Percentiles rank a stretch among this genome's conserved stretches.
These are phyloP conservation scores for Eucalyptus pauciflora DNA, from an alignment of 345 rosid species.

Conservation along the genomic window DNA sequence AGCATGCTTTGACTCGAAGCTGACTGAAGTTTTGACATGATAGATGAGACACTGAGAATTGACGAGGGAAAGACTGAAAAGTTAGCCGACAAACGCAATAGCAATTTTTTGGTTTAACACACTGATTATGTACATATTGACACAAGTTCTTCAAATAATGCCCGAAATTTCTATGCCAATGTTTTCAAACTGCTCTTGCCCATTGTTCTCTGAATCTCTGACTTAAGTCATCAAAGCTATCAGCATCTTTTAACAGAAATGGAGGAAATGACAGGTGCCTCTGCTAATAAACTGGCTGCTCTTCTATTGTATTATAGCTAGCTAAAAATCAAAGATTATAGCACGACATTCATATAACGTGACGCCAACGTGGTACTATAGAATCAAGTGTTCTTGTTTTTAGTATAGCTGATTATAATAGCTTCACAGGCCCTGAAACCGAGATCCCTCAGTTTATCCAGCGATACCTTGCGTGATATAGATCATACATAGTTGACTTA, in stretches of 20 bases:
- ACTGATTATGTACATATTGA: background rate
- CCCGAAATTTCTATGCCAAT: background rate
- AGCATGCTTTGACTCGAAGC: slow-evolving; percentile 36
- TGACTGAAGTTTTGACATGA: background rate
- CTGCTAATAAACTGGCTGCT: background rate
- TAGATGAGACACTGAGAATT: background rate
- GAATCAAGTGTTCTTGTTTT: background rate
- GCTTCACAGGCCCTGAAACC: background rate
- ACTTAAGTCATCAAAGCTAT: background rate
- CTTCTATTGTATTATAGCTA: background rate
- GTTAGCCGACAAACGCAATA: background rate
- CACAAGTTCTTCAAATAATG: background rate
- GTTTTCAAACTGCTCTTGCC: background rate
- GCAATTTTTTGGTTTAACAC: background rate
- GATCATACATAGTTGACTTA: background rate
- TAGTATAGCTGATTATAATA: background rate
- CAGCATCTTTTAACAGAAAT: background rate
- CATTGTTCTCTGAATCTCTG: background rate
- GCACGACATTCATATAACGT: background rate
- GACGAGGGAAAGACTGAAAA: background rate
- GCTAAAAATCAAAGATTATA: background rate
- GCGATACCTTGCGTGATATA: background rate
- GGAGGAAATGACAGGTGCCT: background rate
- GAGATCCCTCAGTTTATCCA: background rate
- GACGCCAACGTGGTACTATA: background rate